phyloP scores from a whole-genome alignment of 2,329 filamentous ascomycete genomes.

The Drechslera avenae region DNA sequence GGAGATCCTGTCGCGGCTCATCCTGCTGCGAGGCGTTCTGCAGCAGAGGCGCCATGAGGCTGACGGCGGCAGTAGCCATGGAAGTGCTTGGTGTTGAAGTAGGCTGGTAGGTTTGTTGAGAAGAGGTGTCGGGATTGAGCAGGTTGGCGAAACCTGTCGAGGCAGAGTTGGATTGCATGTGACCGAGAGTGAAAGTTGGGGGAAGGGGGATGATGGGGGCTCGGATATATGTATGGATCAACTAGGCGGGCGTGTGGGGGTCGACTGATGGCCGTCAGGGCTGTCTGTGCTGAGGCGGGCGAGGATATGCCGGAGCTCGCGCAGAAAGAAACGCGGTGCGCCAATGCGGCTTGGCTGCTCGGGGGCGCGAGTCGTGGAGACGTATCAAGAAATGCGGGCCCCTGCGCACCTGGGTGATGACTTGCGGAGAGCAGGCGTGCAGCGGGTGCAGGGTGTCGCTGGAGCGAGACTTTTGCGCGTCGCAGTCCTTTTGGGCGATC shows the following conservation, averaged over 20 bases:
- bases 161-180: constrained; percentile 47
- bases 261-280: constrained; percentile 32
- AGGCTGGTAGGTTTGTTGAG: constrained; percentile 18
- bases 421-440: constrained; percentile 26
- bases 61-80: constrained; percentile 54
- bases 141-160: constrained; percentile 47
- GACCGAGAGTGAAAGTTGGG: constrained; percentile 46
- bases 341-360: constrained; percentile 24
- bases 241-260: constrained; percentile 38
- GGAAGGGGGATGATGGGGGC: constrained; percentile 45
- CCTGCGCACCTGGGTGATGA: constrained; percentile 19
- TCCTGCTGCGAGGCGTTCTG: constrained; percentile 58
- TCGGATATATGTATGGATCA: constrained; percentile 45
- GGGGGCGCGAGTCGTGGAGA: constrained; percentile 21
- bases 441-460: constrained; percentile 22
- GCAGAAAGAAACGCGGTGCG: constrained; percentile 31
- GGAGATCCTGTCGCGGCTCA: constrained; percentile 78
- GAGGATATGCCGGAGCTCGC: constrained; percentile 31
- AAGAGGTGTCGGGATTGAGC: constrained; percentile 43
- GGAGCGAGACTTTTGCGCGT: constrained; percentile 9
- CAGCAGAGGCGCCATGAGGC: constrained; percentile 61
- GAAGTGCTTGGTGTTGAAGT: constrained; percentile 16
- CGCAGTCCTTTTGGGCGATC: constrained; percentile 11
- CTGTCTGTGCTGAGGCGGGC: constrained; percentile 38
- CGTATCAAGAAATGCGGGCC: constrained; percentile 30